These are phyloP conservation scores for Cubamyces sp. DNA, from an alignment of 768 basidiomycete species.

Conservation along the genomic window DNA sequence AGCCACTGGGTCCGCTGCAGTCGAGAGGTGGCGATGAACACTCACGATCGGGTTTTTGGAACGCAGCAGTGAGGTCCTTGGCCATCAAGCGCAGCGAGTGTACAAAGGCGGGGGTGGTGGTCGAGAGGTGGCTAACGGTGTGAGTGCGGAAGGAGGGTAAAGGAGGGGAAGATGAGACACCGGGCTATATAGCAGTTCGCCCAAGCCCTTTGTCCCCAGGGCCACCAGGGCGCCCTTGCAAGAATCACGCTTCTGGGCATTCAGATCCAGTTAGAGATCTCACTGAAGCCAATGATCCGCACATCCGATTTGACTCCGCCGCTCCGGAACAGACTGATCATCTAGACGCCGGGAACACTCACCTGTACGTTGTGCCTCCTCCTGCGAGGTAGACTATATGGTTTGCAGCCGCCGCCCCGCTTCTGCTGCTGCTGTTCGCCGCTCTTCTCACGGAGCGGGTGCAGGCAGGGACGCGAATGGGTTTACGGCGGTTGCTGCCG, in stretches of 20 bases:
- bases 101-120: neutral
- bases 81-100: neutral
- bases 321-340: neutral
- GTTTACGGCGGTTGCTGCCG: constrained; percentile 10
- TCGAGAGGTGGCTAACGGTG: neutral
- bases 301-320: constrained; percentile 12
- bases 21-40: neutral
- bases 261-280: constrained; percentile 9
- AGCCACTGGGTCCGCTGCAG: neutral
- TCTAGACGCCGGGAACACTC: constrained; percentile 5
- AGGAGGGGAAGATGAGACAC: neutral
- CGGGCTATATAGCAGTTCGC: constrained; percentile 9
- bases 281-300: constrained; percentile 10
- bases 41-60: constrained; percentile 22
- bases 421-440: neutral
- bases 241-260: constrained; percentile 11
- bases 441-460: neutral
- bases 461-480: neutral
- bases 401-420: neutral
- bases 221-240: neutral
- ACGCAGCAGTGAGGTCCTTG: neutral
- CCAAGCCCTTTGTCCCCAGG: constrained; percentile 9
- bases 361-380: neutral
- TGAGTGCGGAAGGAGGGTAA: neutral
- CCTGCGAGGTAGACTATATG: neutral